phyloP scores from a whole-genome alignment of 208 protist genomes.

The Leishmania mexicana region DNA sequence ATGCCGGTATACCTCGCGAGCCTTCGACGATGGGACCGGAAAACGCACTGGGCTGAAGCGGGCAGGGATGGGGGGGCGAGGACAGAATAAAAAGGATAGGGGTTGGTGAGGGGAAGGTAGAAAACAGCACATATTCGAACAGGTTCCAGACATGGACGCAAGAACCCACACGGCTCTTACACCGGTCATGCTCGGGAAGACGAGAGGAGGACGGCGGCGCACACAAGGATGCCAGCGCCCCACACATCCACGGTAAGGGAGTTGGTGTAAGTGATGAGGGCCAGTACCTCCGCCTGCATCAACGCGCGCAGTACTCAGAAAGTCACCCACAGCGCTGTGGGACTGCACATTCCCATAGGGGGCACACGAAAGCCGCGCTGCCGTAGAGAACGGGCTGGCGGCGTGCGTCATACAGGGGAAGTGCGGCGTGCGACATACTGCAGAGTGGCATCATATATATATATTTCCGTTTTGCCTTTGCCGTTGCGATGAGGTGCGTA shows the following conservation, averaged over 20 bases:
- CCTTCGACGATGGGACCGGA: not conserved
- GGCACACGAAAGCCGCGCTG: not conserved
- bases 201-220: not conserved
- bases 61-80: too few species aligned
- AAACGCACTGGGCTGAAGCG: not conserved
- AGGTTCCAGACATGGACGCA: not conserved
- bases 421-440: not conserved
- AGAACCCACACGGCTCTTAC: not conserved
- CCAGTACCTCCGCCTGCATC: not conserved
- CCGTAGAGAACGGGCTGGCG: not conserved
- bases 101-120: not conserved
- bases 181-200: not conserved
- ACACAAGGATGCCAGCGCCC: not conserved
- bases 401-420: not conserved
- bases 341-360: not conserved
- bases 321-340: not conserved
- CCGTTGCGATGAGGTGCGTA: not conserved
- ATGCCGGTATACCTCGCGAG: not conserved
- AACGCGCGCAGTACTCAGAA: not conserved
- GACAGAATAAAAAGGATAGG: not conserved
- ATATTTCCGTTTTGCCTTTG: too few species aligned
- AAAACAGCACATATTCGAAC: not conserved
- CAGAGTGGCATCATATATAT: not conserved
- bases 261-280: not conserved
- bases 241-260: not conserved